A percentile compares a stretch with the other conserved stretches of the same genome.
phyloP scores from a whole-genome alignment of 495 filamentous ascomycete genomes.

The Pyrenula massariospora region DNA sequence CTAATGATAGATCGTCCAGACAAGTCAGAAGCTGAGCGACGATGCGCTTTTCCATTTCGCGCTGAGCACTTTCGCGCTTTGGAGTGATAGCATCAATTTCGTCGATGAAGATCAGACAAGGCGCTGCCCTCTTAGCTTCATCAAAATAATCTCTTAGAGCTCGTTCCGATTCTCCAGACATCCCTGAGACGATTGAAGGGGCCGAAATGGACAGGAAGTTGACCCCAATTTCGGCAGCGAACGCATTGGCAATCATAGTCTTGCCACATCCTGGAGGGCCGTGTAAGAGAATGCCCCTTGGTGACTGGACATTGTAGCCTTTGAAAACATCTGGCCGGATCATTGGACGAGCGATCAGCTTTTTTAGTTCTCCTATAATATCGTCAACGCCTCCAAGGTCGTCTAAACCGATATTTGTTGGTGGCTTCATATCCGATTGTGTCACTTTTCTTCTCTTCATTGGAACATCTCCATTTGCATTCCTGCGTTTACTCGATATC shows the following conservation, averaged over 20 bases:
- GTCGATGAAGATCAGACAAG: slow-evolving; percentile 89
- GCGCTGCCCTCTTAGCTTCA: slow-evolving; percentile 76
- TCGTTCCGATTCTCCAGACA: slow-evolving; percentile 95
- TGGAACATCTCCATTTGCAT: slow-evolving; percentile 55
- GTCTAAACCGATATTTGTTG: slow-evolving; percentile 60
- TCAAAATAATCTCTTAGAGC: slow-evolving; percentile 84
- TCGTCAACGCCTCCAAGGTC: slow-evolving; percentile 82
- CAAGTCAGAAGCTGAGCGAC: slow-evolving; percentile 87
- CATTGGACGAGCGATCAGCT: slow-evolving; percentile 75
- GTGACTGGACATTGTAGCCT: slow-evolving; percentile 50
- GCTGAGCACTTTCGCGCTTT: slow-evolving; percentile 86
- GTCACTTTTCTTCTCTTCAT: slow-evolving; percentile 54
- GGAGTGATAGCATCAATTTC: slow-evolving; percentile 95
- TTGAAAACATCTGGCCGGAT: slow-evolving; percentile 55
- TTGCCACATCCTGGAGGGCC: slow-evolving; percentile 94
- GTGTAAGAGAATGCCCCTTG: slow-evolving; percentile 82
- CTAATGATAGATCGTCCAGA: slow-evolving; percentile 72
- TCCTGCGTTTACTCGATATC: slow-evolving; percentile 33
- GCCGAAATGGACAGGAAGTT: slow-evolving; percentile 84
- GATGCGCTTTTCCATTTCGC: slow-evolving; percentile 95
- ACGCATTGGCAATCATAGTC: slow-evolving; percentile 84
- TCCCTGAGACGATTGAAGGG: slow-evolving; percentile 81
- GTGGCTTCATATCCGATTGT: slow-evolving; percentile 52
- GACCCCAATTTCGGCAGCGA: slow-evolving; percentile 73
- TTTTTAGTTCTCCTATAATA: slow-evolving; percentile 63